Percentiles rank a stretch among this genome's conserved stretches.
These are phyloP conservation scores for Polyporus arcularius DNA, from an alignment of 768 basidiomycete species.

Conservation along the genomic window DNA sequence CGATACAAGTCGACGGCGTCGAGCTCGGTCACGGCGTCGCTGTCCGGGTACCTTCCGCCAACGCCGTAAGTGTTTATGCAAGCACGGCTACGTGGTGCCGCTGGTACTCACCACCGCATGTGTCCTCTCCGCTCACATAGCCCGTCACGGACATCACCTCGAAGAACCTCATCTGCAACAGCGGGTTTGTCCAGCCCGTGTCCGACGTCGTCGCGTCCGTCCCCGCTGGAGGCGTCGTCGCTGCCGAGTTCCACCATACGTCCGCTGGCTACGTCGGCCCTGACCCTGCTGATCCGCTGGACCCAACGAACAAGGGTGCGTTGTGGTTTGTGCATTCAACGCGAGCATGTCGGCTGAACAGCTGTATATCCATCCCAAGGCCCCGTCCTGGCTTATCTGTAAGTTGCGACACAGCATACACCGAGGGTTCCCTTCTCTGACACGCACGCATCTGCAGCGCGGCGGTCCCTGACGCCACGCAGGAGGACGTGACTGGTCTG, in stretches of 20 bases:
- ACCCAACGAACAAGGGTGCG: slow-evolving; percentile 53
- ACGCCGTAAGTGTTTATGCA: slow-evolving; percentile 40
- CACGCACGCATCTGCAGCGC: slow-evolving; percentile 35
- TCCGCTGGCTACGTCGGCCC: slow-evolving; percentile 44
- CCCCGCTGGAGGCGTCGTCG: slow-evolving; percentile 52
- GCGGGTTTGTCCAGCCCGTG: slow-evolving; percentile 51
- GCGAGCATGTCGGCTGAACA: neutral
- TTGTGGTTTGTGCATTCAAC: neutral
- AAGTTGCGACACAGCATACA: neutral
- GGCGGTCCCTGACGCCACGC: slow-evolving; percentile 44
- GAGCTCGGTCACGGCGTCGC: slow-evolving; percentile 46
- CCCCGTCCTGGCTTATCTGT: slow-evolving; percentile 13
- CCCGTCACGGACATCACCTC: slow-evolving; percentile 58
- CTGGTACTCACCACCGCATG: neutral
- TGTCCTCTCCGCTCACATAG: slow-evolving; percentile 26
- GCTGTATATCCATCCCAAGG: neutral
- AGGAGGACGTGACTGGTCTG: slow-evolving; percentile 46
- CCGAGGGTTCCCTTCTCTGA: neutral
- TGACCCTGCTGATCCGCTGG: slow-evolving; percentile 52
- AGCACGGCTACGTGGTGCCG: neutral
- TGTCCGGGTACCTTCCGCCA: slow-evolving; percentile 47
- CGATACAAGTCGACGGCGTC: slow-evolving; percentile 53
- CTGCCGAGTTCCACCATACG: slow-evolving; percentile 54
- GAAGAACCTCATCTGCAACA: slow-evolving; percentile 59
- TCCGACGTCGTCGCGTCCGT: slow-evolving; percentile 47